Conservation (phyloP, 73 alveolate species). For the Paramecium octaurelia region DNA sequence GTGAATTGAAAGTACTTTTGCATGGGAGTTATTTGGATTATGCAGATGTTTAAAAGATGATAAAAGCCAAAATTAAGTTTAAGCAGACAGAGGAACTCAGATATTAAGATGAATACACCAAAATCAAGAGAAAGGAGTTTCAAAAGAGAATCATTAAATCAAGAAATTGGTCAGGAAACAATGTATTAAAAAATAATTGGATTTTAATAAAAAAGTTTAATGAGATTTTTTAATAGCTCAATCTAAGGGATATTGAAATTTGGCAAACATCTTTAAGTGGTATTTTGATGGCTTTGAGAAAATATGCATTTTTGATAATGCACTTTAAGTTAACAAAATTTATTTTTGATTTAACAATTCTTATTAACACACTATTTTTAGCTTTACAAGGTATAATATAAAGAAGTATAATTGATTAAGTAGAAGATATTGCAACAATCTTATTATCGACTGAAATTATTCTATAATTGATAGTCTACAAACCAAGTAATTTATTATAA, state of each 20-base stretch:
- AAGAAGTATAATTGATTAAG: background rate
- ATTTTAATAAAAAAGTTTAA: background rate
- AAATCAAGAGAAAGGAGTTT: background rate
- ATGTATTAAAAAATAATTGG: background rate
- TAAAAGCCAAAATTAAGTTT: background rate
- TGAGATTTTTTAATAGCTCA: background rate
- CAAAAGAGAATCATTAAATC: background rate
- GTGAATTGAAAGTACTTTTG: background rate
- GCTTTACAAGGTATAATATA: background rate
- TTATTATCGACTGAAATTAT: background rate
- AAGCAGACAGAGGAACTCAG: background rate
- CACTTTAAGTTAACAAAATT: background rate
- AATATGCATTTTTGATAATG: background rate
- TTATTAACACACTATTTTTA: background rate
- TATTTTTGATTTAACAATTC: background rate
- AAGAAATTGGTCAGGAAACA: constrained; percentile 20
- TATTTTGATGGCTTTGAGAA: background rate
- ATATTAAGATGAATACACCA: background rate
- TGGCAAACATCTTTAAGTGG: background rate
- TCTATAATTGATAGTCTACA: background rate
- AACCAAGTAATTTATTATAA: background rate
- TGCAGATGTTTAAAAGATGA: background rate
- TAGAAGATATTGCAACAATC: constrained; percentile 15
- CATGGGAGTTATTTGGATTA: background rate
- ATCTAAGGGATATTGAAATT: background rate